These are phyloP conservation scores for Aspergillus udagawae DNA, from an alignment of 2,329 filamentous ascomycete species.

Conservation along the genomic window DNA sequence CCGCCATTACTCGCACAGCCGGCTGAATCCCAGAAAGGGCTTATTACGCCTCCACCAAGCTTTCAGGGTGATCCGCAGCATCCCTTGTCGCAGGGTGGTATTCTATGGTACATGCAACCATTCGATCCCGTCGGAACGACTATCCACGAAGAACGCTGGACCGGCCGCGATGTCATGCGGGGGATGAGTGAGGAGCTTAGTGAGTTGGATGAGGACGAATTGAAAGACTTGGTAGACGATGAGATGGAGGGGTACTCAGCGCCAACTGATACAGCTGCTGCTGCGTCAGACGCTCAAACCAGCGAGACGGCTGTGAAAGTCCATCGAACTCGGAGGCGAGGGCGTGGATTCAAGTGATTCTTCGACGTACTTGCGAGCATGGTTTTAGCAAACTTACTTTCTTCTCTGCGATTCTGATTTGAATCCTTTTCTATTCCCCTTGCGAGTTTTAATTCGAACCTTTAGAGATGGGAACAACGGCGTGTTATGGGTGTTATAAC, in stretches of 20 bases:
- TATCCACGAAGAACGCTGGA: constrained; percentile 70
- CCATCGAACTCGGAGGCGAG: constrained; percentile 29
- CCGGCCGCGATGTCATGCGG: constrained; percentile 65
- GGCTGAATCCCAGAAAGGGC: constrained; percentile 19
- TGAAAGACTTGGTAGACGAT: constrained; percentile 64
- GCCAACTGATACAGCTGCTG: constrained; percentile 8
- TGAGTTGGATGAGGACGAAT: constrained; percentile 86
- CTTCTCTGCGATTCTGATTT: constrained; percentile 7
- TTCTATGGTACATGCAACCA: constrained; percentile 81
- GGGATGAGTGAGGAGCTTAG: constrained; percentile 82
- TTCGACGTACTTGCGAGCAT: neutral
- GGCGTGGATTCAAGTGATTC: constrained; percentile 26
- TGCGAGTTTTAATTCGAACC: constrained; percentile 4
- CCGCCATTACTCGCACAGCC: constrained; percentile 47
- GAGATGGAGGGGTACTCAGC: constrained; percentile 31
- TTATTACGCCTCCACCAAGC: constrained; percentile 39
- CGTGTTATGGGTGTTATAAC: constrained; percentile 3
- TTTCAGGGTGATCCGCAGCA: constrained; percentile 40
- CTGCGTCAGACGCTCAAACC: constrained; percentile 11
- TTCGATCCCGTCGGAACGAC: constrained; percentile 80
- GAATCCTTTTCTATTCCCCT: constrained; percentile 10
- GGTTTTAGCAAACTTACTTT: constrained; percentile 1
- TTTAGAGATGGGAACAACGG: neutral
- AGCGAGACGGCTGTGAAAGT: constrained; percentile 19
- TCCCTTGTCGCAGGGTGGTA: constrained; percentile 66